Base-by-base conservation (phyloP, 371 early-diverging fungal genomes). In the Enteropsectra breve region DNA sequence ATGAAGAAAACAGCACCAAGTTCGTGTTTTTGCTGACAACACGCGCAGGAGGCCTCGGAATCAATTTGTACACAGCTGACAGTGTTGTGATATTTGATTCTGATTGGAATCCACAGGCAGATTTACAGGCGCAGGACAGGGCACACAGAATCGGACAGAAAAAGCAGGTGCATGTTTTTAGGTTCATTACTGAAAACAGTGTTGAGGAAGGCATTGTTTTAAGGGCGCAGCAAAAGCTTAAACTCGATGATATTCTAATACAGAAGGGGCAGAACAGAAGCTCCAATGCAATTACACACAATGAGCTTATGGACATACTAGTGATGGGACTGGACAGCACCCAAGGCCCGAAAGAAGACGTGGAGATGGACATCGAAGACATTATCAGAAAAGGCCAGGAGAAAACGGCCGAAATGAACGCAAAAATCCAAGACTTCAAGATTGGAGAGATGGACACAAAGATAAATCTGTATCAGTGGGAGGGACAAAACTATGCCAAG, bases 91-190 rank as follows among this genome's bases (percentile, higher is more conserved):
- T 97, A 69, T 97, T 91, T 77, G 99, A 98, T 80, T 89, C 90
- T n/a, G 99, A 98, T 77, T 98, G 97, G 91, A 97, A 97, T 76
- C 96, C 97, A 23, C 92, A 93, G 73, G 90, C 90, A 69, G 98
- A 97, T 83, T 82, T 94, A 40, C 97, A 96, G 83, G 99, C 99
- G 0, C 97, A 94, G 80, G 99, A 95, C 80, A 89, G 99, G 76
- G 97, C 97, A 0, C 97, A 98, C 83, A 88, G 99, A 78, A 95
- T 98, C 73, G 99, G 99, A n/a, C 97, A 98, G 80, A 96, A 88
- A 28, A 93, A 92, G 72, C 94, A 94, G 80, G 99, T 98, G n/a
- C 86, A 90, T 29, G 91, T 98, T 54, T 86, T 94, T 76, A 85
- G 94, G n/a, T 78, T 98, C 40, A 88, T 98, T 65, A 90, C 91